Conservation (phyloP, 768 basidiomycete species). For the Termitomyces bulborhizus region DNA sequence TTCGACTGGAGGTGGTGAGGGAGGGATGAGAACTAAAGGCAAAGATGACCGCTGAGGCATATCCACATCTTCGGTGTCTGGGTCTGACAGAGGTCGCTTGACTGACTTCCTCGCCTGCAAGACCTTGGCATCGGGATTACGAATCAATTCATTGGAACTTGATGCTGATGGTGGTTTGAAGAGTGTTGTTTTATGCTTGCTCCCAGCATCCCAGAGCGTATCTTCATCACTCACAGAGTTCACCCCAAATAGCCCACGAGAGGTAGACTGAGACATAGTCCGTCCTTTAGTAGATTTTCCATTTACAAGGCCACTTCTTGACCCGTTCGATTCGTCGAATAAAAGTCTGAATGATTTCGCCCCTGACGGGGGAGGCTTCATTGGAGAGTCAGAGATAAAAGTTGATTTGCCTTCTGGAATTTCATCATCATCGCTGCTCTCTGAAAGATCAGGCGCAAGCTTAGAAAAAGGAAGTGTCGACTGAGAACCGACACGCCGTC, state of each 20-base stretch:
- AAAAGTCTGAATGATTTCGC: conserved; percentile 61
- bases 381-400: conserved; percentile 67
- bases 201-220: conserved; percentile 4
- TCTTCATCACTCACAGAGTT: conserved; percentile 9
- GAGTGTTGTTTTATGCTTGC: conserved; percentile 2
- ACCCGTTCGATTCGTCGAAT: conserved; percentile 43
- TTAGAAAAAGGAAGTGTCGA: conserved; percentile 30
- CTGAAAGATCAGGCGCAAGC: conserved; percentile 21
- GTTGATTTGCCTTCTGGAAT: conserved; percentile 34
- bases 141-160: not conserved
- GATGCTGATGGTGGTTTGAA: not conserved
- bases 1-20: conserved; percentile 56
- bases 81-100: conserved; percentile 38
- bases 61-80: conserved; percentile 21
- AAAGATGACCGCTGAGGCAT: not conserved
- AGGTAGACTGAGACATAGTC: conserved; percentile 9
- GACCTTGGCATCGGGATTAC: not conserved
- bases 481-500: conserved; percentile 47
- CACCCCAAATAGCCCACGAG: conserved; percentile 11
- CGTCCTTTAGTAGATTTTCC: conserved; percentile 6
- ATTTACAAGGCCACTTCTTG: conserved; percentile 1
- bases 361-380: conserved; percentile 48
- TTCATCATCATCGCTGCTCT: conserved; percentile 28
- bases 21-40: conserved; percentile 45
- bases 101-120: conserved; percentile 14